Conservation (phyloP, 768 basidiomycete genomes). For the Boletales sp. region DNA sequence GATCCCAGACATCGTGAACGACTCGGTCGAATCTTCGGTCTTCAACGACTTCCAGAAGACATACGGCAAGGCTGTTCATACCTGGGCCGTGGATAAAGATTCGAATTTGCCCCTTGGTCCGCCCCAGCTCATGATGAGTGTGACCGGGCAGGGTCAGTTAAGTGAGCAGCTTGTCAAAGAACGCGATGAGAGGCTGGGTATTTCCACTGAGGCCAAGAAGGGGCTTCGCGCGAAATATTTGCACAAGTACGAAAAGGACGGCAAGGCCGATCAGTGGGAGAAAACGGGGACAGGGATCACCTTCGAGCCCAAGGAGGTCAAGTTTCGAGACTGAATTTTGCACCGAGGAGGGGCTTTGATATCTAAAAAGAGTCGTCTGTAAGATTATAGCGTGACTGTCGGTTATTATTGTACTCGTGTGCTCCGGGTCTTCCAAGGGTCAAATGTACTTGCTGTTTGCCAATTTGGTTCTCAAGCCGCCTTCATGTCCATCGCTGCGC, state of each 20-base stretch:
- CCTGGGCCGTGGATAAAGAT: constrained; percentile 36
- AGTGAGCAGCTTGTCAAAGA: constrained; percentile 26
- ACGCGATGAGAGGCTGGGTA: constrained; percentile 33
- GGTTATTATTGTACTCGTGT: constrained; percentile 3
- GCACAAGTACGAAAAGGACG: constrained; percentile 33
- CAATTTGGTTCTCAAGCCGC: constrained; percentile 6
- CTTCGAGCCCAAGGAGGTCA: constrained; percentile 31
- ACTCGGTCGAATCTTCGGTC: constrained; percentile 34
- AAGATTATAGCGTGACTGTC: background rate
- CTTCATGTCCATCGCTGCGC: constrained; percentile 35
- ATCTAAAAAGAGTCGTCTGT: background rate
- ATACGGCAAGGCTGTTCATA: constrained; percentile 46
- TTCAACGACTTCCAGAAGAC: constrained; percentile 46
- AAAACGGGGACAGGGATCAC: constrained; percentile 31
- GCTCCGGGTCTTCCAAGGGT: background rate
- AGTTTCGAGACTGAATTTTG: constrained; percentile 6
- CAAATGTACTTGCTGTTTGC: background rate
- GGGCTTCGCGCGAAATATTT: constrained; percentile 36
- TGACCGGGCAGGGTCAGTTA: constrained; percentile 37
- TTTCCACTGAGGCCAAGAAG: constrained; percentile 34
- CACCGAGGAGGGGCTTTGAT: too few relatives aligned
- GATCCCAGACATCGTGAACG: constrained; percentile 26
- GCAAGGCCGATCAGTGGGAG: constrained; percentile 38
- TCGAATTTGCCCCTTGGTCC: constrained; percentile 44
- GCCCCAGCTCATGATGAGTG: constrained; percentile 46